phyloP scores from a whole-genome alignment of 2,329 filamentous ascomycete genomes.

The Aspergillus pseudoglaucus region DNA sequence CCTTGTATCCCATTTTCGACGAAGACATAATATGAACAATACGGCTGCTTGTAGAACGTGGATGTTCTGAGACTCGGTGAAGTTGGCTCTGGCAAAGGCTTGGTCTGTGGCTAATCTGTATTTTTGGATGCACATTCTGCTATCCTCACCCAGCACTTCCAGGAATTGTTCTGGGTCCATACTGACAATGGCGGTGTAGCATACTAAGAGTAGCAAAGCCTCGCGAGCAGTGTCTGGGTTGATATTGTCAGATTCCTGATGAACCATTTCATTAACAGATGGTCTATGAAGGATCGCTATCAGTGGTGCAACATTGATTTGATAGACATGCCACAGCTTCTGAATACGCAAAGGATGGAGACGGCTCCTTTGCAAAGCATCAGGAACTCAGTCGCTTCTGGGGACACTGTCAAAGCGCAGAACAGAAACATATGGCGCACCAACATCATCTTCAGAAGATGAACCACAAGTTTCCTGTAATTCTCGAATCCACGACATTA shows the following conservation, averaged over 20 bases:
- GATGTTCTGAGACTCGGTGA: slow-evolving; percentile 8
- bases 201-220: slow-evolving; percentile 9
- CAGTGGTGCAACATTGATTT: slow-evolving; percentile 15
- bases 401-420: neutral
- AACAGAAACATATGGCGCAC: neutral
- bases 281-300: slow-evolving; percentile 12
- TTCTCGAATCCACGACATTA: slow-evolving; percentile 5
- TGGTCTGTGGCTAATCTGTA: slow-evolving; percentile 6
- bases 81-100: slow-evolving; percentile 8
- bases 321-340: slow-evolving; percentile 12
- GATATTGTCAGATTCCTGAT: neutral
- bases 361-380: neutral
- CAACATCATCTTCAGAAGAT: neutral
- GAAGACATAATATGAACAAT: slow-evolving; percentile 11
- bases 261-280: slow-evolving; percentile 4
- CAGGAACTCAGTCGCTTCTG: no score
- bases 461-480: slow-evolving; percentile 5
- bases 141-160: slow-evolving; percentile 2
- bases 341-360: slow-evolving; percentile 4
- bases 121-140: slow-evolving; percentile 1
- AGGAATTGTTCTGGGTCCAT: slow-evolving; percentile 7
- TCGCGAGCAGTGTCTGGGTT: neutral
- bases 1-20: slow-evolving; percentile 5
- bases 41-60: slow-evolving; percentile 13
- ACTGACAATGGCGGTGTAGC: slow-evolving; percentile 12